Evolutionary conservation across 1,284 basidiomycete genomes (phyloP).

Genomic region (Bothia castanella): DNA sequence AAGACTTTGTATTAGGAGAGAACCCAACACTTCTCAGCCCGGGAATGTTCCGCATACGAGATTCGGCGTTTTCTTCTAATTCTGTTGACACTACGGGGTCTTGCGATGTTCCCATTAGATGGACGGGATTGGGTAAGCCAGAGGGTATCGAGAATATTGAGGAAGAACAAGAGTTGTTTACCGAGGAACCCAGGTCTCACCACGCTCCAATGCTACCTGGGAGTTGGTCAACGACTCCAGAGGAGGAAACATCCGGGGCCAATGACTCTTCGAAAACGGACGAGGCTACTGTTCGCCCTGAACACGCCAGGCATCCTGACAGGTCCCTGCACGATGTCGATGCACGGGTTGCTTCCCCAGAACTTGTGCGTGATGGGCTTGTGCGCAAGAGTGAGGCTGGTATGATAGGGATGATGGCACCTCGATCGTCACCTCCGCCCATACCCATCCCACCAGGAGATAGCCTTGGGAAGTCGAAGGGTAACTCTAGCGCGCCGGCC

Average conservation of each 20-base stretch:
- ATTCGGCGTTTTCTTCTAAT: constrained; percentile 50
- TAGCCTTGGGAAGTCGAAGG: constrained; percentile 21
- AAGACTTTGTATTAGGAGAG: constrained; percentile 25
- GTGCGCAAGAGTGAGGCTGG: constrained; percentile 54
- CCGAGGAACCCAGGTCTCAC: constrained; percentile 22
- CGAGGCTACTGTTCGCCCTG: constrained; percentile 30
- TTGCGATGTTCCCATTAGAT: constrained; percentile 48
- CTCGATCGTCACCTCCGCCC: constrained; percentile 25
- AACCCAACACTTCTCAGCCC: constrained; percentile 41
- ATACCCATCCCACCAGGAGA: constrained; percentile 31
- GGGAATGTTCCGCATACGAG: constrained; percentile 45
- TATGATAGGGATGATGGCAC: constrained; percentile 44
- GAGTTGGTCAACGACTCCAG: constrained; percentile 27
- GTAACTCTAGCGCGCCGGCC: constrained; percentile 26
- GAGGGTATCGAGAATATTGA: constrained; percentile 31
- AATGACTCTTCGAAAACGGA: constrained; percentile 30
- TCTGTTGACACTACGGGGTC: constrained; percentile 38
- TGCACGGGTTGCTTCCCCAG: constrained; percentile 47
- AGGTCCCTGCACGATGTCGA: constrained; percentile 46
- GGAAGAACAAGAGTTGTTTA: constrained; percentile 31
- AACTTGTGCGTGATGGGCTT: constrained; percentile 37
- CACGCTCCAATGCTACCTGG: constrained; percentile 28
- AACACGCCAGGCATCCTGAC: constrained; percentile 31
- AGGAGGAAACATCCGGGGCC: constrained; percentile 25
- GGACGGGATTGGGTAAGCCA: constrained; percentile 44